These are phyloP conservation scores for Aspergillus fischeri DNA, from an alignment of 2,329 filamentous ascomycete genomes.

Conservation along the genomic window DNA sequence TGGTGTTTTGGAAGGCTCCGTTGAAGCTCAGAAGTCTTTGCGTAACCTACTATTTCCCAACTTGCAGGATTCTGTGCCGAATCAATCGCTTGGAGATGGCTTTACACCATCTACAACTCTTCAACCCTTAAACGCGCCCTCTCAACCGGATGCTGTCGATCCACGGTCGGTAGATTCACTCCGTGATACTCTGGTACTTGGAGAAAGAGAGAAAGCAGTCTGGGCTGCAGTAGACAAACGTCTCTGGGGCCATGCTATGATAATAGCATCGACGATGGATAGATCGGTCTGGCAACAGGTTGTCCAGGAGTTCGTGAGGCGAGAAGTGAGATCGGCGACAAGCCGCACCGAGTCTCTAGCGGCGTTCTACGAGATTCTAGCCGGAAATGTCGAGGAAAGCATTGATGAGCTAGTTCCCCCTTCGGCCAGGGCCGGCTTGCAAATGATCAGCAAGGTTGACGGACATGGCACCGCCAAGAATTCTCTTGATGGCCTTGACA, in stretches of 20 bases:
- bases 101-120: slow-evolving; percentile 35
- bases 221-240: slow-evolving; percentile 92
- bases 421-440: slow-evolving; percentile 85
- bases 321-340: slow-evolving; percentile 80
- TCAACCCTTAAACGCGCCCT: slow-evolving; percentile 30
- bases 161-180: slow-evolving; percentile 66
- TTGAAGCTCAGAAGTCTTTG: slow-evolving; percentile 68
- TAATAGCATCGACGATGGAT: slow-evolving; percentile 78
- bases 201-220: slow-evolving; percentile 84
- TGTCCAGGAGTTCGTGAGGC: slow-evolving; percentile 88
- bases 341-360: slow-evolving; percentile 82
- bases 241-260: slow-evolving; percentile 93
- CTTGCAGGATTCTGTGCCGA: slow-evolving; percentile 29
- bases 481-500: slow-evolving; percentile 78
- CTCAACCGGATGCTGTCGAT: slow-evolving; percentile 65
- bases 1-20: slow-evolving; percentile 69
- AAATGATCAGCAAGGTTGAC: slow-evolving; percentile 74
- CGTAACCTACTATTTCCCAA: slow-evolving; percentile 68
- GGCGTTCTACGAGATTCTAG: slow-evolving; percentile 87
- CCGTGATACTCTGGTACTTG: slow-evolving; percentile 67
- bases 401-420: slow-evolving; percentile 92
- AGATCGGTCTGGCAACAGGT: slow-evolving; percentile 81
- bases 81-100: slow-evolving; percentile 20
- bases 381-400: slow-evolving; percentile 89
- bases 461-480: slow-evolving; percentile 62